Conservation (phyloP, 2,329 filamentous ascomycete genomes). For the Ascosphaera aggregata region DNA sequence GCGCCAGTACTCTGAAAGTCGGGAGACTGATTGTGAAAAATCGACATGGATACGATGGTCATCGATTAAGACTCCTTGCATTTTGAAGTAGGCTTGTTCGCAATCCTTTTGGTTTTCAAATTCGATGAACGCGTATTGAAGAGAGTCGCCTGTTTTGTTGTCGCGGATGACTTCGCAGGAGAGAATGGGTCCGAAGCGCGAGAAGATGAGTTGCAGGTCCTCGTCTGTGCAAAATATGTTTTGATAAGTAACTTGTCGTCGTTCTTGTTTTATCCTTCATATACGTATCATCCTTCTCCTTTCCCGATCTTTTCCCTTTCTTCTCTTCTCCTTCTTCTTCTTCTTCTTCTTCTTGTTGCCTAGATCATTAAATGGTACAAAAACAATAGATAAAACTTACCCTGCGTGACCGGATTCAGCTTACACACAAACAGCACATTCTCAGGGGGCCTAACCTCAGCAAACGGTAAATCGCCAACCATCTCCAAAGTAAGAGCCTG, state of each 20-base stretch:
- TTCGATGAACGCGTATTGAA: conserved; percentile 97
- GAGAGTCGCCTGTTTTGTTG: conserved; percentile 74
- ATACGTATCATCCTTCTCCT: too few species aligned
- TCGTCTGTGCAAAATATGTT: conserved; percentile 33
- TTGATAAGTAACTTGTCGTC: too few species aligned
- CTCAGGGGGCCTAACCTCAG: conserved; percentile 90
- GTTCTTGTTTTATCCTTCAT: too few species aligned
- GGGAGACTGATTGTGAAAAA: conserved; percentile 65
- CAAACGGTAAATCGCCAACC: conserved; percentile 92
- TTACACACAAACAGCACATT: conserved; percentile 98
- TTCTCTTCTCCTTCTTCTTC: too few species aligned
- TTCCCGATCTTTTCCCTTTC: too few species aligned
- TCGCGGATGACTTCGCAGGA: conserved; percentile 94
- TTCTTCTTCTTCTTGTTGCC: too few species aligned
- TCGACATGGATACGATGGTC: conserved; percentile 96
- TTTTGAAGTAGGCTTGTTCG: conserved; percentile 93
- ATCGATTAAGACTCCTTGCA: conserved; percentile 93
- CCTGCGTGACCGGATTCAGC: conserved; percentile 79
- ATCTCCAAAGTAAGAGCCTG: conserved; percentile 92
- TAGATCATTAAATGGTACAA: too few species aligned
- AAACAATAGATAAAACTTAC: conserved; percentile 18
- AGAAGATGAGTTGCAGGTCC: conserved; percentile 88
- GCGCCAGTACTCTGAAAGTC: conserved; percentile 75
- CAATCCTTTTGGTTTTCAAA: conserved; percentile 84
- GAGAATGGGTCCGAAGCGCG: conserved; percentile 81